phyloP scores from a whole-genome alignment of 495 filamentous ascomycete species.

The Penicillium verhagenii region DNA sequence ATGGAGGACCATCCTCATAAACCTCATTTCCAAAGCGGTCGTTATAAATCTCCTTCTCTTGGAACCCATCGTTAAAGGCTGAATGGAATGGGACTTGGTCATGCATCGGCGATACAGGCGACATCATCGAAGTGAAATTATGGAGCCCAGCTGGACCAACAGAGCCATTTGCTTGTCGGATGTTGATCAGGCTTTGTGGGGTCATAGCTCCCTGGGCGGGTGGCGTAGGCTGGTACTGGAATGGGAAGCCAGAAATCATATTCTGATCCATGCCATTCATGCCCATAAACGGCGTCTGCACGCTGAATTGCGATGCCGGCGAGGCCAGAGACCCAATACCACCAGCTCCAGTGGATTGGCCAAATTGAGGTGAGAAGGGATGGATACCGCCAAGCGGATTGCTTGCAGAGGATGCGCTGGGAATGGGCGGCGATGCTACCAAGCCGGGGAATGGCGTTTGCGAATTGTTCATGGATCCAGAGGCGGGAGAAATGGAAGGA shows the following conservation, averaged over 20 bases:
- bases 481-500: slow-evolving; percentile 72
- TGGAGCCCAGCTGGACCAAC: slow-evolving; percentile 33
- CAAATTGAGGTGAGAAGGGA: slow-evolving; percentile 46
- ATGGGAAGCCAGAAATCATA: slow-evolving; percentile 35
- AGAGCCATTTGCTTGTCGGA: slow-evolving; percentile 34
- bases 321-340: slow-evolving; percentile 59
- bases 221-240: slow-evolving; percentile 48
- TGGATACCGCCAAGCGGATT: slow-evolving; percentile 39
- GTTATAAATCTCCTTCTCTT: slow-evolving; percentile 30
- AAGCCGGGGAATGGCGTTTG: slow-evolving; percentile 54
- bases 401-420: slow-evolving; percentile 43
- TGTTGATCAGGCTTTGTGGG: slow-evolving; percentile 44
- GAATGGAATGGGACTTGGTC: slow-evolving; percentile 35
- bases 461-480: slow-evolving; percentile 60
- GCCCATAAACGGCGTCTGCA: slow-evolving; percentile 43
- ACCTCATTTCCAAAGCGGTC: slow-evolving; percentile 21
- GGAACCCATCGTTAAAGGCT: slow-evolving; percentile 33
- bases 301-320: slow-evolving; percentile 49
- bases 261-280: slow-evolving; percentile 44
- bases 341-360: slow-evolving; percentile 54
- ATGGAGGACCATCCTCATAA: slow-evolving; percentile 28
- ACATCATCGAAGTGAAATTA: slow-evolving; percentile 43
- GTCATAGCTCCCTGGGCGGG: slow-evolving; percentile 44
- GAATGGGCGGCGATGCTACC: slow-evolving; percentile 56
- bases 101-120: slow-evolving; percentile 46